A percentile compares a stretch with the other conserved stretches of the same genome.
These are phyloP conservation scores for Suillus paluster DNA, from an alignment of 768 basidiomycete genomes.

Conservation along the genomic window DNA sequence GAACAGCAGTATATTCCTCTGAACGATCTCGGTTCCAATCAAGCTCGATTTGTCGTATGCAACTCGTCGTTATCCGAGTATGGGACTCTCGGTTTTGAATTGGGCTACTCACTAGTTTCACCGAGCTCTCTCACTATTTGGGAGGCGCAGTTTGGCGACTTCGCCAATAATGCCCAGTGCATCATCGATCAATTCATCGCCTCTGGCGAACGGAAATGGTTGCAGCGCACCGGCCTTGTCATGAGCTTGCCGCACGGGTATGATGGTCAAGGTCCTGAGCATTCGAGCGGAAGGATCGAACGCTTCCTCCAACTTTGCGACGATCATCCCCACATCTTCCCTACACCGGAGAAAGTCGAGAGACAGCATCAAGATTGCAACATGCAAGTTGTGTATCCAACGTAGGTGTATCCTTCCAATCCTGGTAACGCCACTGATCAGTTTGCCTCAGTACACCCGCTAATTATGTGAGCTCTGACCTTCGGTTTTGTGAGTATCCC, in stretches of 20 bases:
- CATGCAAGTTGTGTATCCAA: slow-evolving; percentile 98
- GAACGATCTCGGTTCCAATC: slow-evolving; percentile 84
- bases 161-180: slow-evolving; percentile 95
- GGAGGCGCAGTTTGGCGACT: slow-evolving; percentile 99
- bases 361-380: slow-evolving; percentile 99
- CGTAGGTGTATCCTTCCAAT: slow-evolving; percentile 52
- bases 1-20: slow-evolving; percentile 90
- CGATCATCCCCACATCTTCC: slow-evolving; percentile 93
- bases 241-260: slow-evolving; percentile 93
- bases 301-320: slow-evolving; percentile 98
- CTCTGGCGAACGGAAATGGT: slow-evolving; percentile 96
- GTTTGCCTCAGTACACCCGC: slow-evolving; percentile 75
- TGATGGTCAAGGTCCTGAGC: slow-evolving; percentile 98
- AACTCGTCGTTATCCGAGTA: slow-evolving; percentile 98
- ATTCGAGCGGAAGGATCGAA: slow-evolving; percentile 94
- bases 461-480: slow-evolving; percentile 69
- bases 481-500: not conserved
- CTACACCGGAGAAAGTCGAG: slow-evolving; percentile 85
- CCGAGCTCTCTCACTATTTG: slow-evolving; percentile 92
- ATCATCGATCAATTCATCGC: slow-evolving; percentile 99
- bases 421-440: slow-evolving; percentile 12
- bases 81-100: slow-evolving; percentile 94
- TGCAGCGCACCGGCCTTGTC: slow-evolving; percentile 91
- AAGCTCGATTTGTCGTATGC: slow-evolving; percentile 93
- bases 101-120: slow-evolving; percentile 97